Base-by-base conservation (phyloP, 441 rosid species). In the Daphne laureola region DNA sequence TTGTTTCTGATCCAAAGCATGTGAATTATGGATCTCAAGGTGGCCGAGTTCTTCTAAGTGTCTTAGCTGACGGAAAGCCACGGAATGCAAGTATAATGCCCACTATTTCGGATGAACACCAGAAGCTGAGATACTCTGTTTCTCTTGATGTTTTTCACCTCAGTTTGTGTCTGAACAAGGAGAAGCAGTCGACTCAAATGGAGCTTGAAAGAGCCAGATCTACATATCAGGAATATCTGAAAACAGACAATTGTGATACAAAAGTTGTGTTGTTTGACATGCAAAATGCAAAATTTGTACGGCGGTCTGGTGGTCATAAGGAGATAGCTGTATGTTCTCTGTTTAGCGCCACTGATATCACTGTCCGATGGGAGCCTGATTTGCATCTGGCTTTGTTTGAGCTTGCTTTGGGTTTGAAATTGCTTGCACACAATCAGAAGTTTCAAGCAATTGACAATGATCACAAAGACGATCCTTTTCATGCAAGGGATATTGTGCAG, bases 11-110 rank as follows among this genome's bases (percentile, higher is more conserved):
- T 76, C 96, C 99, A 45, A 95, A 95, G 78, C 86, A 88, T 59
- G 96, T 95, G 67, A 88, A 95, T 77, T 91, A 88, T 81, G 99
- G 99, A 62, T 91, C 99, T 67, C 99, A 95, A 58, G 98, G 99
- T 78, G 98, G 97, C 50, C 83, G 70, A 54, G 79, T 79, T 69
- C 69, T 73, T 50, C 70, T 95, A 63, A 79, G 74, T 46, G 73
- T 76, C 54, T 78, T 76, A 72, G 85, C 82, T 59, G 98, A 88
- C 67, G 97, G 98, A 53, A 75, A 79, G 48, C 86, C 74, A 31
- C 98, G 99, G 17, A 77, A 73, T 61, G 98, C 99, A 5, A 80
- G 56, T 35, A 59, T 95, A 61, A 64, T 74, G 63, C 78, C 98
- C 35, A 71, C 78, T 51, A 72, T 74, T 59, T 65, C 81, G 64